Evolutionary conservation across 345 rosid species (phyloP), one percentile per base, ranked within the genome.

Genomic region (Euphorbia peplus): DNA sequence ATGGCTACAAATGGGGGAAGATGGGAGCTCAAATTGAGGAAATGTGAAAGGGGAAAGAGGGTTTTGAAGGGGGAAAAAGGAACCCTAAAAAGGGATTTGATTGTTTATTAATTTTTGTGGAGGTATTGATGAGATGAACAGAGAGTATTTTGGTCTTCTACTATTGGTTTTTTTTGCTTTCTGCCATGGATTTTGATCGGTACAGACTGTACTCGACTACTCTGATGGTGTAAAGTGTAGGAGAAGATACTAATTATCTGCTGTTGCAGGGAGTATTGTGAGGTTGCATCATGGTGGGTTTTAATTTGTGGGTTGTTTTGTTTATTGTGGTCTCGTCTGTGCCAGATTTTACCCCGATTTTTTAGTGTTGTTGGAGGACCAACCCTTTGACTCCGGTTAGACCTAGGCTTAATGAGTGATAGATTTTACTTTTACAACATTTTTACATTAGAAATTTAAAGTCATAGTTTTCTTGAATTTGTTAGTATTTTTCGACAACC

Each of bases 101-200:
- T 22, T 24, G 37, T 32, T 32, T 12, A 42, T 69, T 58, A 4
- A 63, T 19, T 41, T 22, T 12, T 11, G 7, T 57, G 28, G 15
- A 69, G 51, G 64, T n/a, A 9, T 55, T 58, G 47, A 69, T 69
- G 64, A 55, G 47, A n/a, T 44, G 65, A 46, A 29, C 58, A n/a
- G 47, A 55, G 5, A 26, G n/a, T 10, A 37, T n/a, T 15, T 51
- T 37, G 4, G 0, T 39, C 42, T 39, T 39, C 61, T 18, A 25
- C 53, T 63, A 3, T 32, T 44, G 0, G 52, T 57, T 63, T 32
- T 32, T 3, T n/a, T n/a, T n/a, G n/a, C n/a, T n/a, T 25, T 44
- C 22, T 7, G 53, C 21, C 37, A 52, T 37, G 56, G 32, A 53
- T 52, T 53, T 12, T 22, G 50, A 66, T 53, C 60, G 15, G 35